These are phyloP conservation scores for Hirsutella thompsonii DNA, from an alignment of 2,329 filamentous ascomycete species.

Conservation along the genomic window DNA sequence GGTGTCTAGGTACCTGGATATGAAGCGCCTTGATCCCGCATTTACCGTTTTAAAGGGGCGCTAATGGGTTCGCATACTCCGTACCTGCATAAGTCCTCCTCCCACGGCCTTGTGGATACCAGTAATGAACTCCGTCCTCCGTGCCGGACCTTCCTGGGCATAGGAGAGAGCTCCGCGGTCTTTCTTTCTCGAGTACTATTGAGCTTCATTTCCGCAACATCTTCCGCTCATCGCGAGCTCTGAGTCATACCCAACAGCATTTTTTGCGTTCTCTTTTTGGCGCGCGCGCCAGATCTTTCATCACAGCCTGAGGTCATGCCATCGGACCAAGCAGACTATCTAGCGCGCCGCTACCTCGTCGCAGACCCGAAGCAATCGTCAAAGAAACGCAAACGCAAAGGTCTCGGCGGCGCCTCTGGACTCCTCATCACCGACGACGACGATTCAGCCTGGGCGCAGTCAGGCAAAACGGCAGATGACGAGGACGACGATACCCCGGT, in stretches of 20 bases:
- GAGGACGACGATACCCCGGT: constrained; percentile 41
- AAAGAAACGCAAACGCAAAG: constrained; percentile 54
- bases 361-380: constrained; percentile 37
- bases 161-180: no score
- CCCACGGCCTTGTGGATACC: no score
- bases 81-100: no score
- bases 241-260: no score
- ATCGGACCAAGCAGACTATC: constrained; percentile 63
- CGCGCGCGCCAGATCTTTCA: not conserved
- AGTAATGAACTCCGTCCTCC: no score
- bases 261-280: not conserved
- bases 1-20: no score
- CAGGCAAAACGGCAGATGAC: constrained; percentile 27
- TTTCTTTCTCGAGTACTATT: no score
- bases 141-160: no score
- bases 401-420: constrained; percentile 23
- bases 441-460: constrained; percentile 37
- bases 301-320: constrained; percentile 26
- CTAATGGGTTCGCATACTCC: no score
- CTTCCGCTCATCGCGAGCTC: no score
- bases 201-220: no score
- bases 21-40: constrained; percentile 5
- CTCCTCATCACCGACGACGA: constrained; percentile 55
- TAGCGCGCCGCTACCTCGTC: constrained; percentile 79
- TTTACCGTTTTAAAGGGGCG: constrained; percentile 6